Percentiles rank a stretch among this genome's conserved stretches.
phyloP scores from a whole-genome alignment of 495 filamentous ascomycete species.

The Aspergillus ellipticus region DNA sequence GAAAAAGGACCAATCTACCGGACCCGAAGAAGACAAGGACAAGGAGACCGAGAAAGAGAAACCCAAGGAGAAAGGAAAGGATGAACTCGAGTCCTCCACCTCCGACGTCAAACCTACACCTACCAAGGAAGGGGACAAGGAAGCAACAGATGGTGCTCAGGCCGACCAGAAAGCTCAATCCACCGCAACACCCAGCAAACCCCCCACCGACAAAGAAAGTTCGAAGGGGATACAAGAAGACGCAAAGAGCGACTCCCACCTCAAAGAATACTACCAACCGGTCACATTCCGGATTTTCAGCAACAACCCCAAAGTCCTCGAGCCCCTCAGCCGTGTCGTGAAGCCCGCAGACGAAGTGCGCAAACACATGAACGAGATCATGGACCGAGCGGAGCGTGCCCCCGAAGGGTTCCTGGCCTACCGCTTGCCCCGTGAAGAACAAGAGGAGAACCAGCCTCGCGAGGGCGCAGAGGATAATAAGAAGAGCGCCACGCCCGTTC shows the following conservation, averaged over 20 bases:
- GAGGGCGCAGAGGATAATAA: constrained; percentile 23
- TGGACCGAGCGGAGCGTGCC: constrained; percentile 68
- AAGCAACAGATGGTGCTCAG: neutral
- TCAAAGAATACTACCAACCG: constrained; percentile 83
- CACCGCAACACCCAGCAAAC: constrained; percentile 4
- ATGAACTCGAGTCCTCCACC: constrained; percentile 1
- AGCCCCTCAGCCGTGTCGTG: constrained; percentile 73
- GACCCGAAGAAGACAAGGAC: neutral
- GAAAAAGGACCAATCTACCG: constrained; percentile 12
- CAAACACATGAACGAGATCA: constrained; percentile 79
- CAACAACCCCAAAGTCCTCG: constrained; percentile 58
- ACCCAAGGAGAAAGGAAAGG: neutral
- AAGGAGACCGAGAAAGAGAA: constrained; percentile 6
- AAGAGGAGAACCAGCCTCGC: constrained; percentile 12
- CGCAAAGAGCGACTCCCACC: constrained; percentile 20
- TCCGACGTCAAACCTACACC: neutral
- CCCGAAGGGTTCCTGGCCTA: constrained; percentile 66
- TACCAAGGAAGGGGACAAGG: constrained; percentile 4
- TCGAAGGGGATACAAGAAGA: constrained; percentile 13
- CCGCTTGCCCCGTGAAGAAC: constrained; percentile 51
- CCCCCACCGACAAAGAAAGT: neutral
- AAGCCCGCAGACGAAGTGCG: constrained; percentile 73
- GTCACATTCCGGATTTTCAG: constrained; percentile 75
- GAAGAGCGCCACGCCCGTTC: constrained; percentile 24
- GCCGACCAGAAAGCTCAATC: neutral